Base-by-base conservation (phyloP, 1,284 basidiomycete species). In the Pascua sp. region DNA sequence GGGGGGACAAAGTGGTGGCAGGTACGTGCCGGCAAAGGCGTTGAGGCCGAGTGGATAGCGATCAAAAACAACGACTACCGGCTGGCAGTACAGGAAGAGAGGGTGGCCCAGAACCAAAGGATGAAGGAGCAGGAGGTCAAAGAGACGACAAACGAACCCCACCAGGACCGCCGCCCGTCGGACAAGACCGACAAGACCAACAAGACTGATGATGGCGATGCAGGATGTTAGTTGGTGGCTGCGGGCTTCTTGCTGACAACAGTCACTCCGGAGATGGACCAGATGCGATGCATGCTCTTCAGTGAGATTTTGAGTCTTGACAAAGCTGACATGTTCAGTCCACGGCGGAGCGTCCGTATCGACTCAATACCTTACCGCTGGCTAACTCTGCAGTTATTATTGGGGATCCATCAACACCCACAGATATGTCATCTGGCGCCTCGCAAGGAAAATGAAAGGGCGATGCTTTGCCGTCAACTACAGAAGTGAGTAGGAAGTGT, bases 1-100 rank as follows among this genome's bases (percentile, higher is more conserved):
- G 94, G 94, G 15, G 95, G 94, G 2, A 85, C 86, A 8, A 92
- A 92, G 69, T 98, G 95, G 93, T 98, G 94, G 95, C 93, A 94
- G 73, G 88, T 92, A 16, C 85, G 91, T 40, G 86, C 87, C n/a
- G 69, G 74, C 85, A 57, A 79, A 80, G 70, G 91, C 82, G 88
- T 91, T 65, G 86, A 91, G 66, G 91, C 83, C 2, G 91, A 98
- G 75, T 97, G 94, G 94, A 88, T 97, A 51, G 86, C 86, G 37
- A 79, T 79, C 73, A 80, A 79, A 70, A 75, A 77, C 47, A 80
- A 82, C 51, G 81, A 78, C 72, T 74, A 71, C 24, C 24, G 24
- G 24, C 24, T 32, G 24, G 24, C 15, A 17, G n/a, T 32, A 40
- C 9, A 8, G 37, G 11, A 24, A 61, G 62, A 44, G 56, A 71